A percentile compares a stretch with the other conserved stretches of the same genome.
These are phyloP conservation scores for Debaryomyces psychrophilus DNA, from an alignment of 1,139 yeast genomes.

Conservation along the genomic window DNA sequence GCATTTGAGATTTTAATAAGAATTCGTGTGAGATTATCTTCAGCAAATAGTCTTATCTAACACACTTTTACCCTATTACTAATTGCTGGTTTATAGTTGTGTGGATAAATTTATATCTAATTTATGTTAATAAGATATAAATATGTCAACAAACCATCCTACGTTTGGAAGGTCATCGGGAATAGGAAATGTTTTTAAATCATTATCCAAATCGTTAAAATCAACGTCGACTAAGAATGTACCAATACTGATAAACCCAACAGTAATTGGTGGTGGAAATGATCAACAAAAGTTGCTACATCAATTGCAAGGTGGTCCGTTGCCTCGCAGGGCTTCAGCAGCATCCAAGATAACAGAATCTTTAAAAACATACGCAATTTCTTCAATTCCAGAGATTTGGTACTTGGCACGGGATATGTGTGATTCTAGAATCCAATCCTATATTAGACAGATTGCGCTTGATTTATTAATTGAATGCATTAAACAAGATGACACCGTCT, in stretches of 20 bases:
- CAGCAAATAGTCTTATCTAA: neutral
- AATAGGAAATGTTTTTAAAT: conserved; percentile 54
- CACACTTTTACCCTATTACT: neutral
- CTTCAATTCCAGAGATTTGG: conserved; percentile 78
- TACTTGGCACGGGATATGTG: conserved; percentile 64
- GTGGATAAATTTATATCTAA: neutral
- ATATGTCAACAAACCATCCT: conserved; percentile 44
- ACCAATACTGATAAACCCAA: conserved; percentile 54
- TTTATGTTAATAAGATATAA: neutral
- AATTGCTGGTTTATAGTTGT: conserved; percentile 2
- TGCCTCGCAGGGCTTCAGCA: conserved; percentile 46
- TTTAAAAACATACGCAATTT: conserved; percentile 54
- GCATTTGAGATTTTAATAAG: neutral
- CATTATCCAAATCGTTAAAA: conserved; percentile 48
- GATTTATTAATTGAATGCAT: conserved; percentile 60
- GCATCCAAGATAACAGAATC: conserved; percentile 55
- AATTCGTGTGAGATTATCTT: neutral
- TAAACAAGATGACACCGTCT: conserved; percentile 46
- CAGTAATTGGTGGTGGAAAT: conserved; percentile 64
- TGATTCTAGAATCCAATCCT: conserved; percentile 38
- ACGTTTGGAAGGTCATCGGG: conserved; percentile 38
- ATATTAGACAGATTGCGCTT: conserved; percentile 58
- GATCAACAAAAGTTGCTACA: conserved; percentile 50
- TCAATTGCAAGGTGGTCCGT: conserved; percentile 41
- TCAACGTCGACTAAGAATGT: conserved; percentile 30